These are phyloP conservation scores for Candida michaelii DNA, from an alignment of 805 yeast species.

Conservation along the genomic window DNA sequence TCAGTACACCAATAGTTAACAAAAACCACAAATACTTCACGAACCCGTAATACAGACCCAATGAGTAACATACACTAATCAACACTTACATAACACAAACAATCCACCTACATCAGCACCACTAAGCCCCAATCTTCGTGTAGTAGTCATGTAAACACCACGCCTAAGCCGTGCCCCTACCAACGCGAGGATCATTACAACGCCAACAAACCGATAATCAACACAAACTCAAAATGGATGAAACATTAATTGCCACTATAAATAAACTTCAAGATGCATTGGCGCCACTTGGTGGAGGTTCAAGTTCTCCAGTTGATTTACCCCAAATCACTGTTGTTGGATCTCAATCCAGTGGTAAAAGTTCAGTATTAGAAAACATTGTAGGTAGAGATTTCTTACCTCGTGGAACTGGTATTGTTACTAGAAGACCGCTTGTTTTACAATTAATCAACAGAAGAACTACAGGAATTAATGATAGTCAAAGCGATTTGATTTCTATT, in stretches of 20 bases:
- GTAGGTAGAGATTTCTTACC: constrained; percentile 92
- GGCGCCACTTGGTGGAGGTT: constrained; percentile 91
- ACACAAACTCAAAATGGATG: constrained; percentile 54
- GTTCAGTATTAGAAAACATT: constrained; percentile 85
- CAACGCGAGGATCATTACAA: constrained; percentile 6
- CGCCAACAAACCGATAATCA: constrained; percentile 4
- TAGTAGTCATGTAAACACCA: too few relatives aligned
- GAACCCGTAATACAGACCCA: too few relatives aligned
- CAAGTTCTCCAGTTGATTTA: constrained; percentile 84
- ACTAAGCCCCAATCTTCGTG: background rate
- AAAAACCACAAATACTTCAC: too few relatives aligned
- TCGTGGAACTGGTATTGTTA: constrained; percentile 90
- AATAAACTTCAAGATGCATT: constrained; percentile 94
- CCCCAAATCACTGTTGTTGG: constrained; percentile 97
- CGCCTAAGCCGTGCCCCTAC: constrained; percentile 5
- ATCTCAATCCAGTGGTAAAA: constrained; percentile 86
- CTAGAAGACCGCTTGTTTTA: constrained; percentile 81
- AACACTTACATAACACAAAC: too few relatives aligned
- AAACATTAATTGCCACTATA: constrained; percentile 75
- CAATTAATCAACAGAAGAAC: constrained; percentile 75
- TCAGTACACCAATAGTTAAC: too few relatives aligned
- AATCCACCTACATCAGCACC: too few relatives aligned
- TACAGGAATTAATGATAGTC: constrained; percentile 14
- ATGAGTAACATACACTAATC: too few relatives aligned
- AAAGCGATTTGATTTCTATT: constrained; percentile 44